Base-by-base conservation (phyloP, 495 filamentous ascomycete species). In the Aspergillus taichungensis region DNA sequence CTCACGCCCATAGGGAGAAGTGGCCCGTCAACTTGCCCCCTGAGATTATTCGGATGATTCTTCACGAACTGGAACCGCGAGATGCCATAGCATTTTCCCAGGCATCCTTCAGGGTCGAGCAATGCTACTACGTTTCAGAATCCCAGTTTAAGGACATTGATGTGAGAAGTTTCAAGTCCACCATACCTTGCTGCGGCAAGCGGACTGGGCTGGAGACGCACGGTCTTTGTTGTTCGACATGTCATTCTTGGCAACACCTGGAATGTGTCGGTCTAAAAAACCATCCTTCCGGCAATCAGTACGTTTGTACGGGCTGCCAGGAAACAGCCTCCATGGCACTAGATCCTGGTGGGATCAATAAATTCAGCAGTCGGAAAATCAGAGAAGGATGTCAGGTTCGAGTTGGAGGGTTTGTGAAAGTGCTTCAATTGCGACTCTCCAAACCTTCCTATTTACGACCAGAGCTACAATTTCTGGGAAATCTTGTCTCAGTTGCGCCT, bases 21-120 rank as follows among this genome's bases (percentile, higher is more conserved):
- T 54, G 47, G 52, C 11, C 31, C 28, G 11, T 12, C 3, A 24
- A 36, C 30, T 1, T 51, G 5, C 52, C 47, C 3, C 36, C 34
- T 8, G 50, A 52, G 35, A 43, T 47, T n/a, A 11, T 52, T 30
- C 45, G 45, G 5, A 36, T 34, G n/a, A 44, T 52, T 12, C 10
- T 52, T 9, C 29, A 44, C 41, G 14, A 46, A 33, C 8, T 45
- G 30, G 34, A 47, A 9, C 35, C 47, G 12, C 43, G 40, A 44
- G 52, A 54, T 40, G 18, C 40, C 1, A 39, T 51, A n/a, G 43
- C 52, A 40, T 51, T 54, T 41, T 29, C 47, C 10, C 43, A 47
- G 35, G 52, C 47, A 29, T 54, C 52, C 12, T 32, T 49, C 28
- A 34, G 14, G 8, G 30, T 29, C 13, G 27, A 18, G 31, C 36